phyloP scores from a whole-genome alignment of 2,329 filamentous ascomycete species.

The Botrytis tulipae region DNA sequence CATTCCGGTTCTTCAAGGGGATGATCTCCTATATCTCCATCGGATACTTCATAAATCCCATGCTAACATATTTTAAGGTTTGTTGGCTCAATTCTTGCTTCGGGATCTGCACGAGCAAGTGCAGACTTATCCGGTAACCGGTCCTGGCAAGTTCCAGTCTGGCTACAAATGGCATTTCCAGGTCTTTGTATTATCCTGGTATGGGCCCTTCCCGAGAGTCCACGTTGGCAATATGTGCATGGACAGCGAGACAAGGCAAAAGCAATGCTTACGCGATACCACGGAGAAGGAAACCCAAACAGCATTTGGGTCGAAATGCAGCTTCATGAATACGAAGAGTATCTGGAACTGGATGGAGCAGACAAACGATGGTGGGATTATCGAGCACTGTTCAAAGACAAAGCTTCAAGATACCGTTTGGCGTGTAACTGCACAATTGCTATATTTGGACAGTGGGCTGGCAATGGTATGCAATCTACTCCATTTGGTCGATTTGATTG shows the following conservation, averaged over 20 bases:
- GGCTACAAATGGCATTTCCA: conserved; percentile 52
- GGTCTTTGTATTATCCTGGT: conserved; percentile 47
- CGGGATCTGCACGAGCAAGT: conserved; percentile 51
- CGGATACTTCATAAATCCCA: neutral
- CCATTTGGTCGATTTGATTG: neutral
- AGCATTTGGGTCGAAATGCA: conserved; percentile 53
- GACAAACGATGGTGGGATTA: conserved; percentile 58
- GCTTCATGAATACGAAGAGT: conserved; percentile 49
- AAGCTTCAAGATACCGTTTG: conserved; percentile 49
- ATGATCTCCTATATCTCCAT: neutral
- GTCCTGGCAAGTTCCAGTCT: conserved; percentile 51
- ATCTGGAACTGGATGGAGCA: conserved; percentile 48
- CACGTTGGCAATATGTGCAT: conserved; percentile 44
- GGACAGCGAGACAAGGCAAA: conserved; percentile 40
- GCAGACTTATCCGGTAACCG: conserved; percentile 41
- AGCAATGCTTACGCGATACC: conserved; percentile 47
- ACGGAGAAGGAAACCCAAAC: conserved; percentile 51
- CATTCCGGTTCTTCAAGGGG: neutral
- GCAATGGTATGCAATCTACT: conserved; percentile 28
- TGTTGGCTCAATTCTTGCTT: conserved; percentile 53
- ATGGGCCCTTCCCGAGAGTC: conserved; percentile 49
- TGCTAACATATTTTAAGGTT: conserved; percentile 39
- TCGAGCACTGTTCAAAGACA: conserved; percentile 50
- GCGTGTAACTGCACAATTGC: conserved; percentile 50
- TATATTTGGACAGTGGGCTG: conserved; percentile 52